Evolutionary conservation across 768 basidiomycete species (phyloP).

Genomic region (Serendipita vermifera): DNA sequence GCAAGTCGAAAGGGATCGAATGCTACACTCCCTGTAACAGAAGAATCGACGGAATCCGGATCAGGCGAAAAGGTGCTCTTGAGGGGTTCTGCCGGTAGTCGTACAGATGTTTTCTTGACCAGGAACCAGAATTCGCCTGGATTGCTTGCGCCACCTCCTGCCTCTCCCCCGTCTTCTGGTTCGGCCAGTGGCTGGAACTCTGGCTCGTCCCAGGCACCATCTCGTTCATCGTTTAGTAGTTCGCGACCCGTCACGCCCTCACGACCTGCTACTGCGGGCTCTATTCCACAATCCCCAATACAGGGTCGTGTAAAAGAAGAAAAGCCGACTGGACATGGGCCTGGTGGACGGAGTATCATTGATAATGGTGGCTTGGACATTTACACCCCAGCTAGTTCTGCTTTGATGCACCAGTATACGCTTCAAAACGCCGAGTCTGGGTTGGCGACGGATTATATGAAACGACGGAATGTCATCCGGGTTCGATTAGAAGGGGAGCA

Average conservation of each 20-base stretch:
- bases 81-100: neutral
- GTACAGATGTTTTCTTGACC: neutral
- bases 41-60: neutral
- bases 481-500: slow-evolving; percentile 91
- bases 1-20: too few species aligned
- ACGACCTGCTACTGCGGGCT: neutral
- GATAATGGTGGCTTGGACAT: slow-evolving; percentile 6
- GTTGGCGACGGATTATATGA: slow-evolving; percentile 85
- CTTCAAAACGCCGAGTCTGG: slow-evolving; percentile 89
- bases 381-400: neutral
- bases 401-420: slow-evolving; percentile 56
- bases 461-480: slow-evolving; percentile 87
- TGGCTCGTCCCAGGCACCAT: slow-evolving; percentile 5
- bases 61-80: neutral
- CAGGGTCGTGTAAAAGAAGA: too few species aligned
- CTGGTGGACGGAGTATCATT: neutral
- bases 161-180: neutral
- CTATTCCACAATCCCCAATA: neutral
- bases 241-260: slow-evolving; percentile 5
- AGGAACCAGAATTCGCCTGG: neutral
- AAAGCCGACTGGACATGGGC: too few species aligned
- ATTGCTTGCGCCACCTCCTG: neutral
- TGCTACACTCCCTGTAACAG: too few species aligned
- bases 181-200: neutral
- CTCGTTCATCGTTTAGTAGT: neutral